A percentile compares a stretch with the other conserved stretches of the same genome.
phyloP scores from a whole-genome alignment of 352 stramenopile species.

The Phytopythium litorale region DNA sequence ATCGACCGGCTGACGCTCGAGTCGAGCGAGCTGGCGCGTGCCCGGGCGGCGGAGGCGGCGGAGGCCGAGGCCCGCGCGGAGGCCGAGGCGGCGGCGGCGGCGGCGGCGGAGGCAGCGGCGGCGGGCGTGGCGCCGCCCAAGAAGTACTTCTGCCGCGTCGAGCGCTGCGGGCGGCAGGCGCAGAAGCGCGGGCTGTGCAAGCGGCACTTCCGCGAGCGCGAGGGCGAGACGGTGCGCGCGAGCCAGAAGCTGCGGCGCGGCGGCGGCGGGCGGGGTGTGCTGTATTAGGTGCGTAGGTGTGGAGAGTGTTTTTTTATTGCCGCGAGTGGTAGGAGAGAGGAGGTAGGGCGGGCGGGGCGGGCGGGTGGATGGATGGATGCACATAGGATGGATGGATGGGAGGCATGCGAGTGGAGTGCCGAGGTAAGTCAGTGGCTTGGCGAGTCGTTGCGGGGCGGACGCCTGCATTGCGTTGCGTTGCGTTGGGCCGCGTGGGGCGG shows the following conservation, averaged over 20 bases:
- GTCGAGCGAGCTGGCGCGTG: conserved; percentile 24
- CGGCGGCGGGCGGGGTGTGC: not conserved
- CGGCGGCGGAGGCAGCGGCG: conserved; percentile 16
- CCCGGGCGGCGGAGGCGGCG: conserved; percentile 18
- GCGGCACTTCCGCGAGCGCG: conserved; percentile 50
- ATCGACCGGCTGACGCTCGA: conserved; percentile 58
- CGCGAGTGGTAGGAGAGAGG: no score
- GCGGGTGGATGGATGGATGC: no score
- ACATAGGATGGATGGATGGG: no score
- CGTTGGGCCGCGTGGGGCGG: no score
- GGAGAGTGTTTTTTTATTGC: no score
- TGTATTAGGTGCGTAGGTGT: no score
- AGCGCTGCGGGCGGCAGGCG: conserved; percentile 58
- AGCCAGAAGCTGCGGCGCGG: conserved; percentile 12
- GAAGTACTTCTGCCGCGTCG: conserved; percentile 67
- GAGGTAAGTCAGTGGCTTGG: no score
- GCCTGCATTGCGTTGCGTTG: no score
- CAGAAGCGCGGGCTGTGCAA: conserved; percentile 64
- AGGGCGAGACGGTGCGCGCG: conserved; percentile 10
- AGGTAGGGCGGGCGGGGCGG: no score
- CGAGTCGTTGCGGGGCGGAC: no score
- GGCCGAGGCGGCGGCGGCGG: conserved; percentile 12
- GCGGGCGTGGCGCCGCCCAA: conserved; percentile 20
- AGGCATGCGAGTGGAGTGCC: no score
- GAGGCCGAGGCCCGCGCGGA: conserved; percentile 12